These are phyloP conservation scores for Lepidium didymum DNA, from an alignment of 345 rosid genomes.

Conservation along the genomic window DNA sequence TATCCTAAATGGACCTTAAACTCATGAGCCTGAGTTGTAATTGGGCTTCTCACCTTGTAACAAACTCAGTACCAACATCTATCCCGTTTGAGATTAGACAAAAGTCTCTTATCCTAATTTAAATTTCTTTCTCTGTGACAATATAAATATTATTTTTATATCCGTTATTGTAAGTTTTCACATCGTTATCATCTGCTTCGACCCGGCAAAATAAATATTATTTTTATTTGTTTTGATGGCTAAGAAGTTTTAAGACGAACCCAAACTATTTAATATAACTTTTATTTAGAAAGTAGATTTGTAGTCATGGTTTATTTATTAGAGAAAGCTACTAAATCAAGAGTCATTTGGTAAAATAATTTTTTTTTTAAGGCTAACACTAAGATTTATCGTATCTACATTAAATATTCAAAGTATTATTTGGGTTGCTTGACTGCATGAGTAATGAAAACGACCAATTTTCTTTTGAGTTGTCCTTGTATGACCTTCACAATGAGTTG, in stretches of 20 bases:
- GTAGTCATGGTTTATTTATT: too few relatives aligned
- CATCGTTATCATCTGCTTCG: neutral
- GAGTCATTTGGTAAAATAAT: too few relatives aligned
- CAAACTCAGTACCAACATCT: too few relatives aligned
- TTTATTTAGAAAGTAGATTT: too few relatives aligned
- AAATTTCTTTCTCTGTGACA: neutral
- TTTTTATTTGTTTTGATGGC: too few relatives aligned
- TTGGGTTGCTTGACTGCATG: slow-evolving; percentile 6
- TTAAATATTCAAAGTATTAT: neutral
- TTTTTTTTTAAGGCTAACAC: neutral
- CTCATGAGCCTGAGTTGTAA: too few relatives aligned
- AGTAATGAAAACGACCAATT: slow-evolving; percentile 18
- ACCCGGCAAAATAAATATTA: neutral
- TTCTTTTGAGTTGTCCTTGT: slow-evolving; percentile 23
- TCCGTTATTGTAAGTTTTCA: neutral
- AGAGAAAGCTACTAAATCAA: too few relatives aligned
- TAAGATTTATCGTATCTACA: neutral
- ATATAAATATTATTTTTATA: neutral
- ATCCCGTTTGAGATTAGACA: neutral
- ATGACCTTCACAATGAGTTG: slow-evolving; percentile 18
- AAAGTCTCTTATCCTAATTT: neutral
- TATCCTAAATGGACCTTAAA: too few relatives aligned
- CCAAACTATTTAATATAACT: too few relatives aligned
- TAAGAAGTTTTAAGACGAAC: too few relatives aligned
- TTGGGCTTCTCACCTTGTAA: too few relatives aligned